phyloP scores from a whole-genome alignment of 352 stramenopile species.

The Pythium brachiatum region DNA sequence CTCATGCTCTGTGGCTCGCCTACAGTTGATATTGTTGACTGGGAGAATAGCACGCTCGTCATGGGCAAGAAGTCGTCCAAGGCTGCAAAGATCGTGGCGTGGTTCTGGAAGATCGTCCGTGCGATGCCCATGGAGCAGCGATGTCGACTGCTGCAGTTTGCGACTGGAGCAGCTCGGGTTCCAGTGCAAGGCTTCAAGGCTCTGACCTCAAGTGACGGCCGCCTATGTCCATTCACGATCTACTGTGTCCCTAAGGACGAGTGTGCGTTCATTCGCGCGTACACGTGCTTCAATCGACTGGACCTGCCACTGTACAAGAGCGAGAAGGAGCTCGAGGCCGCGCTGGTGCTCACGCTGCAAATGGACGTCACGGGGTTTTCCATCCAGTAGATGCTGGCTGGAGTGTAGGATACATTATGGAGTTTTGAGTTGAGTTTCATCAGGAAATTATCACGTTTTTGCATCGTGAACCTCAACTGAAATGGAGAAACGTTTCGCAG shows the following conservation, averaged over 20 bases:
- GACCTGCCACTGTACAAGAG: constrained; percentile 87
- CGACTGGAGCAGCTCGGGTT: constrained; percentile 50
- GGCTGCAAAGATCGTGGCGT: constrained; percentile 80
- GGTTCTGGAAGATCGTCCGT: constrained; percentile 96
- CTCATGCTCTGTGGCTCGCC: constrained; percentile 96
- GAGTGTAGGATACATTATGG: neutral
- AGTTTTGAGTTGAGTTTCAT: too few relatives aligned
- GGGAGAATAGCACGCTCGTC: constrained; percentile 81
- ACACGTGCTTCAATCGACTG: constrained; percentile 79
- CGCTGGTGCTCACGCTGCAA: constrained; percentile 20
- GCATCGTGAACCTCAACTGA: too few relatives aligned
- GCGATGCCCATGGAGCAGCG: constrained; percentile 31
- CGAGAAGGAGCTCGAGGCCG: constrained; percentile 19
- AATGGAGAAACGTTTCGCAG: too few relatives aligned
- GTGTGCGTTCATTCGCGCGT: constrained; percentile 42
- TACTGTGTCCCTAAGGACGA: constrained; percentile 32
- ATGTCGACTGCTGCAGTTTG: constrained; percentile 55
- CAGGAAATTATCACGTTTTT: too few relatives aligned
- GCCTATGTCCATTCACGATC: constrained; percentile 52
- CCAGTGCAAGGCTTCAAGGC: constrained; percentile 57
- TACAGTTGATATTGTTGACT: constrained; percentile 95
- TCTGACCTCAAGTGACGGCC: constrained; percentile 44
- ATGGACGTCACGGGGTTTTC: constrained; percentile 27
- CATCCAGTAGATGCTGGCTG: constrained; percentile 22
- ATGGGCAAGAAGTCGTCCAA: constrained; percentile 44